phyloP scores from a whole-genome alignment of 306 rosid species.

The Acacia confusa region DNA sequence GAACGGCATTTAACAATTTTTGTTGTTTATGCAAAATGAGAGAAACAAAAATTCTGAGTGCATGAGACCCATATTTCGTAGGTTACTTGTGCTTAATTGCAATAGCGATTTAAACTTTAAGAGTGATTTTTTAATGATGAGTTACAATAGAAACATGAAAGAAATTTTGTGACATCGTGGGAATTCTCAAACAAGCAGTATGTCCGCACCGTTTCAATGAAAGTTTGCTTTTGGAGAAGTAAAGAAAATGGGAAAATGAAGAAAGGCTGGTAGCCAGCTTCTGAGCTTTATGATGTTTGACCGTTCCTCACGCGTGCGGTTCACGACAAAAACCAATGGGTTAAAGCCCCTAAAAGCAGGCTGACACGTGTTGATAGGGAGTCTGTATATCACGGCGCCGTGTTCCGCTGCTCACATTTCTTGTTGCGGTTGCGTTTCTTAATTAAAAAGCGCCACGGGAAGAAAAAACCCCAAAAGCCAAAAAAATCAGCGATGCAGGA shows the following conservation, averaged over 20 bases:
- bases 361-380: constrained; percentile 50
- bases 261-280: constrained; percentile 4
- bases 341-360: not conserved
- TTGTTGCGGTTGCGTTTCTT: not conserved
- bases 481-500: not conserved
- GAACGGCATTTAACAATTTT: not conserved
- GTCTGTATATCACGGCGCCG: constrained; percentile 44
- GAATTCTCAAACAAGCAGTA: no score
- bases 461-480: not conserved
- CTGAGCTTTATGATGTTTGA: constrained; percentile 51
- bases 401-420: constrained; percentile 37
- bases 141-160: no score
- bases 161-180: no score
- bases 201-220: not conserved
- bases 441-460: not conserved
- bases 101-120: no score
- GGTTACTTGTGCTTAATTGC: no score
- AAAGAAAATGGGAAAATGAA: not conserved
- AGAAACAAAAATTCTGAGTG: not conserved
- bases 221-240: not conserved
- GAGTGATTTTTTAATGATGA: no score
- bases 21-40: not conserved
- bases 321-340: constrained; percentile 65
- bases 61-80: not conserved
- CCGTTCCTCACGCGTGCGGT: constrained; percentile 72